Percentiles rank a stretch among this genome's conserved stretches.
phyloP scores from a whole-genome alignment of 1,284 basidiomycete species.

The Marasmius oreades region DNA sequence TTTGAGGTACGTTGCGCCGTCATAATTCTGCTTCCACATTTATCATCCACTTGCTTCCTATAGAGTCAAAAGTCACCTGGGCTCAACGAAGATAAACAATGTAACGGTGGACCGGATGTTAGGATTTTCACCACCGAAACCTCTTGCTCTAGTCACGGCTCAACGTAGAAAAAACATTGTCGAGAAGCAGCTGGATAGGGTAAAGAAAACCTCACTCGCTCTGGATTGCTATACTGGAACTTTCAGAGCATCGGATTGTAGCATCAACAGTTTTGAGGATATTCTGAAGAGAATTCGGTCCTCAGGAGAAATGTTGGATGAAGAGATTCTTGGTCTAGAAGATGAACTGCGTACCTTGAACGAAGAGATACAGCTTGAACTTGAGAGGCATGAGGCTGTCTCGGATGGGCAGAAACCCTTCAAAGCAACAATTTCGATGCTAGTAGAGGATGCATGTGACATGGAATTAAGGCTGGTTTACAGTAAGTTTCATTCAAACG shows the following conservation, averaged over 20 bases:
- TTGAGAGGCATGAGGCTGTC: not conserved
- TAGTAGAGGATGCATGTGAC: conserved; percentile 30
- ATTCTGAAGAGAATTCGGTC: conserved; percentile 30
- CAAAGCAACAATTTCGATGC: conserved; percentile 28
- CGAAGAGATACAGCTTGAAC: conserved; percentile 1
- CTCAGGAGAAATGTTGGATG: conserved; percentile 29
- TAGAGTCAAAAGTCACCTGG: not conserved
- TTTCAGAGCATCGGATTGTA: conserved; percentile 27
- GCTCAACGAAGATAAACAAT: not conserved
- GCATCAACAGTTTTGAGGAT: conserved; percentile 24
- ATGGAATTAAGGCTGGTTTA: conserved; percentile 34
- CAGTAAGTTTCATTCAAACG: conserved; percentile 20
- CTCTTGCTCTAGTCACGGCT: not conserved
- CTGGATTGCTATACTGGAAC: conserved; percentile 30
- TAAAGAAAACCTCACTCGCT: conserved; percentile 23
- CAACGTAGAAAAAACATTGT: not conserved
- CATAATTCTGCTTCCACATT: not conserved
- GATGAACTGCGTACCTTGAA: conserved; percentile 2
- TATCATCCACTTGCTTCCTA: not conserved
- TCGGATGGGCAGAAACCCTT: not conserved
- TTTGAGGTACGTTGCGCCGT: conserved; percentile 25
- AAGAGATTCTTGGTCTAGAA: conserved; percentile 12
- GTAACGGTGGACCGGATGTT: not conserved
- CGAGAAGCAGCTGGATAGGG: not conserved
- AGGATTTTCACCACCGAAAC: not conserved